Percentiles rank a stretch among this genome's conserved stretches.
Conservation (phyloP, 177 flowering plant genomes). For the Vitis hybrid region DNA sequence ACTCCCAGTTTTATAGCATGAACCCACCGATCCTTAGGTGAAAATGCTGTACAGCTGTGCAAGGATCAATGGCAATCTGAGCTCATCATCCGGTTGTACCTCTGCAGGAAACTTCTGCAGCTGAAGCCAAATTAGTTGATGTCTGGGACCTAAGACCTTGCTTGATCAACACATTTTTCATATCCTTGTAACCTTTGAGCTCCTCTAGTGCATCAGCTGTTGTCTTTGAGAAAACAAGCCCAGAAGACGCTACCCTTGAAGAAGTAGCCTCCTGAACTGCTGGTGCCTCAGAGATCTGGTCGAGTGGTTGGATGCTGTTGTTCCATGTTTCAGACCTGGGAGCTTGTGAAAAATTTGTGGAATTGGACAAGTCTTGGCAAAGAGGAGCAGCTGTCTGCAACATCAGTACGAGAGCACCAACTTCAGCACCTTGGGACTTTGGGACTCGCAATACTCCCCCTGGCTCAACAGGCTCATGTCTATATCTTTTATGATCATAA, state of each 20-base stretch:
- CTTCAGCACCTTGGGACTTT: conserved; percentile 70
- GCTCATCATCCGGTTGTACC: background rate
- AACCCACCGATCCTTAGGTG: background rate
- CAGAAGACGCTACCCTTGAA: conserved; percentile 29
- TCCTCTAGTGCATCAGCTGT: conserved; percentile 78
- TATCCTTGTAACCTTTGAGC: conserved; percentile 48
- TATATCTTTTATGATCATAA: conserved; percentile 40
- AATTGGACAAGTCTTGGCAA: conserved; percentile 41
- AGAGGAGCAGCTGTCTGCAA: conserved; percentile 73
- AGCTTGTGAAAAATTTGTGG: conserved; percentile 23
- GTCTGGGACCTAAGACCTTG: conserved; percentile 29
- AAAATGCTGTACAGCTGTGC: conserved; percentile 13
- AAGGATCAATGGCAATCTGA: background rate
- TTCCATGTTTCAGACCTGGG: conserved; percentile 26
- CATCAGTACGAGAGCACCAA: conserved; percentile 68
- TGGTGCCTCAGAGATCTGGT: conserved; percentile 16
- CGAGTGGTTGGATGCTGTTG: conserved; percentile 16
- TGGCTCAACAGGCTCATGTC: conserved; percentile 31
- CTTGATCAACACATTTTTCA: conserved; percentile 51
- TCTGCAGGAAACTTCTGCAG: conserved; percentile 7
- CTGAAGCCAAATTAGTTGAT: conserved; percentile 7
- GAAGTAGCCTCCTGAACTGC: conserved; percentile 19
- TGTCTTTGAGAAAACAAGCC: conserved; percentile 44
- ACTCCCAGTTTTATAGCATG: background rate
- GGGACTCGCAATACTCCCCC: conserved; percentile 35